These are phyloP conservation scores for Gloeophyllum trabeum DNA, from an alignment of 768 basidiomycete genomes.

Conservation along the genomic window DNA sequence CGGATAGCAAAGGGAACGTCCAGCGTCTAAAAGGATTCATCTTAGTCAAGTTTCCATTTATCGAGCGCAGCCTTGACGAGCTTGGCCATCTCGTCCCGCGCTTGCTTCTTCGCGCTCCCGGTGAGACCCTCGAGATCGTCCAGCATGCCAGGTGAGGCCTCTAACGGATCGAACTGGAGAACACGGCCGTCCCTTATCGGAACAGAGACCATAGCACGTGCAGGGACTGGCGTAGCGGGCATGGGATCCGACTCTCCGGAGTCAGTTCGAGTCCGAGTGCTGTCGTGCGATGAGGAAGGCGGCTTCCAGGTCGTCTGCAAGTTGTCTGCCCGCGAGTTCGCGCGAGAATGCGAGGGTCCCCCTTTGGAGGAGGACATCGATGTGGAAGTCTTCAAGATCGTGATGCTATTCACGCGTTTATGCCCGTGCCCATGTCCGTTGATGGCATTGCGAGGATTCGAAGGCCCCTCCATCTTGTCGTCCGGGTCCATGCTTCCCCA, in stretches of 20 bases:
- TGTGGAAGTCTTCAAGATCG: constrained; percentile 43
- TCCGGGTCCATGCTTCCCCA: constrained; percentile 42
- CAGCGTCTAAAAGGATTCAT: not conserved
- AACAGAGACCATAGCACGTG: constrained; percentile 54
- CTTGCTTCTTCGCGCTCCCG: constrained; percentile 75
- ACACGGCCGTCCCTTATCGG: constrained; percentile 71
- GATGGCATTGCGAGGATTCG: constrained; percentile 14
- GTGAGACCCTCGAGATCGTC: constrained; percentile 73
- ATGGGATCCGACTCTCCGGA: not conserved
- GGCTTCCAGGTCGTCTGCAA: constrained; percentile 19
- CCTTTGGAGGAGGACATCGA: constrained; percentile 20
- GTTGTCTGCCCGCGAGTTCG: constrained; percentile 35
- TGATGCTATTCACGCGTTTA: constrained; percentile 41
- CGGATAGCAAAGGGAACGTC: not conserved
- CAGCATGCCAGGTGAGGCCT: constrained; percentile 57
- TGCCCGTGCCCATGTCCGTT: constrained; percentile 16
- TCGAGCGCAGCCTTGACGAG: constrained; percentile 64
- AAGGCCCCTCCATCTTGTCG: constrained; percentile 22
- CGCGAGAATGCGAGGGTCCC: constrained; percentile 28
- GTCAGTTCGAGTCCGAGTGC: not conserved
- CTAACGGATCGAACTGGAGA: constrained; percentile 79
- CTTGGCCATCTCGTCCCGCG: constrained; percentile 62
- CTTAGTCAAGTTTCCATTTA: constrained; percentile 54
- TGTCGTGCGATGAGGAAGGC: not conserved
- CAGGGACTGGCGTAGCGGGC: not conserved